These are phyloP conservation scores for Thozetella sp. DNA, from an alignment of 495 filamentous ascomycete genomes.

Conservation along the genomic window DNA sequence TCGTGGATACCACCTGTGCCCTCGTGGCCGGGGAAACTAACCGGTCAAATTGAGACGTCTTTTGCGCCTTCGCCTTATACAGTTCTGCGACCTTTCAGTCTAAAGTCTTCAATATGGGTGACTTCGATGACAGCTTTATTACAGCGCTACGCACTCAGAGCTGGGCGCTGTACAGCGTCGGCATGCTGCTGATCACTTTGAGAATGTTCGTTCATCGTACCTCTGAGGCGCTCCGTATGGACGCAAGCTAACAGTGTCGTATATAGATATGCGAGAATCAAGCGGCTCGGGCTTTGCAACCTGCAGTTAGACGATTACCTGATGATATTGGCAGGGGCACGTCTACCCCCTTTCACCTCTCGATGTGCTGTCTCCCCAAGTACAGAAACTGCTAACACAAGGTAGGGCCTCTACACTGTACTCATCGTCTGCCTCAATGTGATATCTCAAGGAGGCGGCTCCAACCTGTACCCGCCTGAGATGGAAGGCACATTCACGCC, in stretches of 20 bases:
- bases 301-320: constrained; percentile 10
- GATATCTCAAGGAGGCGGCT: constrained; percentile 43
- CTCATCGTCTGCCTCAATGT: constrained; percentile 43
- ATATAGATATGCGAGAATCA: neutral
- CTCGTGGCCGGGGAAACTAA: no score
- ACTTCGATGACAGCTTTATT: constrained; percentile 6
- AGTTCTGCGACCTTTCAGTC: no score
- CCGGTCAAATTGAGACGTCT: no score
- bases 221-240: no score
- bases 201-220: constrained; percentile 2
- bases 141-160: constrained; percentile 5
- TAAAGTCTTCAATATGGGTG: neutral
- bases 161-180: constrained; percentile 7
- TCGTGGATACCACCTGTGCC: no score
- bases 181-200: constrained; percentile 4
- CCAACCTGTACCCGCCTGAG: constrained; percentile 41
- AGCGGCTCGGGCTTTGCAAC: constrained; percentile 2
- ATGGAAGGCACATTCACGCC: constrained; percentile 32
- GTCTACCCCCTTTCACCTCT: neutral
- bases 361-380: neutral
- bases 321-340: constrained; percentile 5
- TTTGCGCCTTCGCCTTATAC: no score
- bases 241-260: neutral
- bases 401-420: constrained; percentile 8
- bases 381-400: neutral